Evolutionary conservation across 345 rosid genomes (phyloP).

Genomic region (Pistacia integerrima): DNA sequence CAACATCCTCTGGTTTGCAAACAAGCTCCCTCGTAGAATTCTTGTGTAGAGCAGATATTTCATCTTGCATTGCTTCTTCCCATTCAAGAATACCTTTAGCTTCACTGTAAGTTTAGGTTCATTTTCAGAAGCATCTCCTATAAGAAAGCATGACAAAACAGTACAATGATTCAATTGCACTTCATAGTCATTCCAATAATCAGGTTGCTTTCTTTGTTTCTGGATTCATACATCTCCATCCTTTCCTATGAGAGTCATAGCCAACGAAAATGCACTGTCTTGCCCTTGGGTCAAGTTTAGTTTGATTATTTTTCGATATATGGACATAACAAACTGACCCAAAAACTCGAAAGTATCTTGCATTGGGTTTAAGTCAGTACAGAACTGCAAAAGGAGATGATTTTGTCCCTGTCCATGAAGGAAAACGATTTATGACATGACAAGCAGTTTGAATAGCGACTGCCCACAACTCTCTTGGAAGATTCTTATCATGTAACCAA

Average conservation of each 20-base stretch:
- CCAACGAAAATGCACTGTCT: background rate
- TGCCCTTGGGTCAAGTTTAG: background rate
- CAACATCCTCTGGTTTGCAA: background rate
- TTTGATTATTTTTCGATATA: background rate
- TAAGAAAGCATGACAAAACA: no score
- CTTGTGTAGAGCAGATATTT: background rate
- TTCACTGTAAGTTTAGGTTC: no score
- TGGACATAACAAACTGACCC: background rate
- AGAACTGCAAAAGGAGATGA: background rate
- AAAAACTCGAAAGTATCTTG: constrained; percentile 5
- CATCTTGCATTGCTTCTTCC: no score
- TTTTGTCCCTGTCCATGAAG: background rate
- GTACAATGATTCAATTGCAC: no score
- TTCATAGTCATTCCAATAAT: no score
- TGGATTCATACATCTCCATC: background rate
- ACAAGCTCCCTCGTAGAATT: constrained; percentile 9
- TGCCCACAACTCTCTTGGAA: background rate
- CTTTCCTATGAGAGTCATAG: background rate
- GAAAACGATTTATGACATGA: constrained; percentile 12
- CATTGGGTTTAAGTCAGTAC: background rate
- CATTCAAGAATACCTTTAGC: no score
- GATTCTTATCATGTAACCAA: background rate
- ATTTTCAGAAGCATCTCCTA: no score
- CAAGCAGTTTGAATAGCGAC: background rate
- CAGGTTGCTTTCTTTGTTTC: background rate